Percentiles rank a stretch among this genome's conserved stretches.
phyloP scores from a whole-genome alignment of 768 basidiomycete genomes.

The Pulveroboletus sp. region DNA sequence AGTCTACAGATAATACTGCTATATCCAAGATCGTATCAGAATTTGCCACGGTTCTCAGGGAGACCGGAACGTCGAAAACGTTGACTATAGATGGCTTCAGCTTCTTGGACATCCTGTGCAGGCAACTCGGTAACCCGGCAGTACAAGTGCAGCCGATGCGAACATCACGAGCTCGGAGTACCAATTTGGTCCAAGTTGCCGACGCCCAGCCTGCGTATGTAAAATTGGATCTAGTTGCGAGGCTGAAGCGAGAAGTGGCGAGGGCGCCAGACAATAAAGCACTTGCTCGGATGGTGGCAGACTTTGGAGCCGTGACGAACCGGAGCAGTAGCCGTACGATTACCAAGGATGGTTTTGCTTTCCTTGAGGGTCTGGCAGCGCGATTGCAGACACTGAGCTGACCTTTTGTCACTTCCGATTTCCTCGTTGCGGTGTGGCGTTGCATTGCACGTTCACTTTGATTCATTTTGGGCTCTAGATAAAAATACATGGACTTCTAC shows the following conservation, averaged over 20 bases:
- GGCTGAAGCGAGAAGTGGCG: constrained; percentile 53
- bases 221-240: constrained; percentile 59
- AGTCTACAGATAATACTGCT: constrained; percentile 52
- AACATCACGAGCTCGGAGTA: constrained; percentile 39
- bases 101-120: constrained; percentile 67
- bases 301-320: constrained; percentile 70
- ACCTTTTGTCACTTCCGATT: background rate
- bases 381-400: constrained; percentile 39
- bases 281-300: constrained; percentile 63
- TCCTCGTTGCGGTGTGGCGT: background rate
- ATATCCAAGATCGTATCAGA: constrained; percentile 55
- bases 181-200: constrained; percentile 37
- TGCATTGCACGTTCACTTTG: too few relatives aligned
- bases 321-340: constrained; percentile 66
- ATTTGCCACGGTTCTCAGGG: constrained; percentile 56
- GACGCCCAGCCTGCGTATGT: constrained; percentile 47
- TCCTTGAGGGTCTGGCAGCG: constrained; percentile 59
- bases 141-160: constrained; percentile 54
- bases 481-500: too few relatives aligned
- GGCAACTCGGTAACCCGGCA: constrained; percentile 69
- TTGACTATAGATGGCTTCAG: constrained; percentile 69
- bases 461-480: too few relatives aligned
- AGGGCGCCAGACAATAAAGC: constrained; percentile 50
- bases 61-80: constrained; percentile 62
- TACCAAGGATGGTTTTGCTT: constrained; percentile 75